Evolutionary conservation across 2,329 filamentous ascomycete species (phyloP), one percentile per base, ranked within the genome.

Genomic region (Dactylellina sp.): DNA sequence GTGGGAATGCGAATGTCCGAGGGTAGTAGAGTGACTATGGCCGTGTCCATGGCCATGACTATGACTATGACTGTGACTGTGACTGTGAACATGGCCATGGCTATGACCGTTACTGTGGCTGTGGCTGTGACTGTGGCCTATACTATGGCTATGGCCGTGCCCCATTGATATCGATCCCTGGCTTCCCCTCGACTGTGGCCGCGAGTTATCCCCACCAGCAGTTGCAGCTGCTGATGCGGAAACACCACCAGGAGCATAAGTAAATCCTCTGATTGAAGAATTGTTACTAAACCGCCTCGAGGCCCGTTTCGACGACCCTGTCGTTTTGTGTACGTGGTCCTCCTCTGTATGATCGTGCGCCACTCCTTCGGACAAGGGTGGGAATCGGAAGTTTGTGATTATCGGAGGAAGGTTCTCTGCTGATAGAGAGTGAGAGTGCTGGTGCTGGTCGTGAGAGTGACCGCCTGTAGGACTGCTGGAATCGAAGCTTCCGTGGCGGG

Each of bases 341-440:
- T 74, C 70, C 3, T 74, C 61, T n/a, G 70, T 74, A 24, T 74
- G 70, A 12, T 74, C 70, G 53, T 74, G 70, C 40, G 61, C 70
- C 18, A 56, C 61, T 22, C 18, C 70, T 28, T 74, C 70, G 1
- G 61, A 66, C 5, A 74, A 61, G 9, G 70, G 20, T 9, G 70
- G 70, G 40, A 74, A 74, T 9, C 70, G 61, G 55, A 74, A 74
- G 56, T 74, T 74, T 16, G 70, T 74, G 55, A 74, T 74, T 20
- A 74, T 62, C 12, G 70, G 70, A 12, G 61, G 55, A 2, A 61
- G 28, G 14, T n/a, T 49, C 2, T 72, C 52, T 16, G 35, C 24
- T 44, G 56, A 37, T 12, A 39, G 20, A 9, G 64, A 70, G 3
- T 56, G 39, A 3, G 64, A 61, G 7, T 39, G 47, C 5, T 16